These are phyloP conservation scores for Tremellales sp. DNA, from an alignment of 1,284 basidiomycete genomes.

Conservation along the genomic window DNA sequence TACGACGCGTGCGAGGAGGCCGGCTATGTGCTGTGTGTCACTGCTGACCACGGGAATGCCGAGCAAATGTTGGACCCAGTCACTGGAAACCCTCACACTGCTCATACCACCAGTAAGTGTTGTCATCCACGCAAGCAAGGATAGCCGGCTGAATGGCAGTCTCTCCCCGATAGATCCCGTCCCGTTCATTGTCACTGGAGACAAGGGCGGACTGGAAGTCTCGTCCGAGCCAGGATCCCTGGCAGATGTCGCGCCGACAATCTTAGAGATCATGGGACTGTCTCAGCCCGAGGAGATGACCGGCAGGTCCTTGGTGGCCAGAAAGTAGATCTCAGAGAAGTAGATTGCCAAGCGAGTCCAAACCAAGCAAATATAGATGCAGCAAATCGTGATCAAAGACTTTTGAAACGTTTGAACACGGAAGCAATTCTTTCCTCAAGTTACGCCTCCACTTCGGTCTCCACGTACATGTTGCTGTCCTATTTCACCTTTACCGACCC, in stretches of 20 bases:
- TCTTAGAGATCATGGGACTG: conserved; percentile 66
- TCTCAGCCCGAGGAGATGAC: conserved; percentile 54
- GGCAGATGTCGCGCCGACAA: conserved; percentile 82
- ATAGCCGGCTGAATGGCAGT: neutral
- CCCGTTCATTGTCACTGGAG: conserved; percentile 71
- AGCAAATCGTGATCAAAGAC: too few species aligned
- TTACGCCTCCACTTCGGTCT: too few species aligned
- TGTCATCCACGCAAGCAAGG: neutral
- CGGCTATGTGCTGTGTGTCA: conserved; percentile 78
- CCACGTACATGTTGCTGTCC: too few species aligned
- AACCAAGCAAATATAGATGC: too few species aligned
- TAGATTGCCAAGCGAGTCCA: too few species aligned
- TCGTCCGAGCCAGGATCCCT: conserved; percentile 59
- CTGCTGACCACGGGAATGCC: conserved; percentile 86
- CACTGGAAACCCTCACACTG: conserved; percentile 71
- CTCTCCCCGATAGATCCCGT: conserved; percentile 58
- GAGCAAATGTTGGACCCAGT: conserved; percentile 77
- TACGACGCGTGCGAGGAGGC: conserved; percentile 77
- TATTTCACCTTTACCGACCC: too few species aligned
- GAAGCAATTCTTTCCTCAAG: too few species aligned
- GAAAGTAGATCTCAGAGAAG: conserved; percentile 37
- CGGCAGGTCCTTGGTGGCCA: conserved; percentile 56
- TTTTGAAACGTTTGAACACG: too few species aligned
- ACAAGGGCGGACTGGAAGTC: conserved; percentile 56
- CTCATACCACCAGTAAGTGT: conserved; percentile 48